These are phyloP conservation scores for Euphorbia peplus DNA, from an alignment of 345 rosid genomes.

Conservation along the genomic window DNA sequence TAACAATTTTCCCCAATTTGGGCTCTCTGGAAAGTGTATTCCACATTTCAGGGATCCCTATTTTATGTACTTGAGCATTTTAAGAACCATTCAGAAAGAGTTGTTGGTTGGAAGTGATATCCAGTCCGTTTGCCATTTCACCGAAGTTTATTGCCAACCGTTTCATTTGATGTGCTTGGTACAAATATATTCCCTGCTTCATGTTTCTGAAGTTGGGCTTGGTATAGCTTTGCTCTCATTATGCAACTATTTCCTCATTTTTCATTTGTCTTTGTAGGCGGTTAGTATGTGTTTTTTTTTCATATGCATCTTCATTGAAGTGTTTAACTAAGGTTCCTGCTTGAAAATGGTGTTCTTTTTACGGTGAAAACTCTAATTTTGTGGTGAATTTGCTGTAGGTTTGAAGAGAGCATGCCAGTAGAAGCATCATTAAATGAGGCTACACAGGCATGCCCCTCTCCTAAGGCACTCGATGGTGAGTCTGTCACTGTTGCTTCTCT, in stretches of 20 bases:
- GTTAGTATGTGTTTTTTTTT: too few species aligned
- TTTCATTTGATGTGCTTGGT: not conserved
- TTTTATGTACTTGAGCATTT: not conserved
- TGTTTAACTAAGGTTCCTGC: constrained; percentile 43
- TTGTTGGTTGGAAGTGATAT: not conserved
- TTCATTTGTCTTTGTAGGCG: constrained; percentile 6
- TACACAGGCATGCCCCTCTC: constrained; percentile 33
- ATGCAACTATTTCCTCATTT: not conserved
- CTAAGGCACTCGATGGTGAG: constrained; percentile 39
- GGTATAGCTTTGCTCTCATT: constrained; percentile 6
- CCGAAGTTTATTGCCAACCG: not conserved
- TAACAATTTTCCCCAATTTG: not conserved
- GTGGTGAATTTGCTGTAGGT: constrained; percentile 29
- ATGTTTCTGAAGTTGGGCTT: too few species aligned
- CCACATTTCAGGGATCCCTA: not conserved
- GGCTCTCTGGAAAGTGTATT: not conserved
- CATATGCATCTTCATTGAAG: constrained; percentile 36
- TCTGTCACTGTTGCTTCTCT: constrained; percentile 34
- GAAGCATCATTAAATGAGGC: too few species aligned
- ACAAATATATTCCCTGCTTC: not conserved
- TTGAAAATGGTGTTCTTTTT: too few species aligned
- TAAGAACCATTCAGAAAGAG: not conserved
- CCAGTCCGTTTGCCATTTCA: not conserved
- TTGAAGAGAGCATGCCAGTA: constrained; percentile 48
- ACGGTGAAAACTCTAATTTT: too few species aligned